Evolutionary conservation across 2,329 filamentous ascomycete species (phyloP).

Genomic region (Penicillium aurantiogriseum): DNA sequence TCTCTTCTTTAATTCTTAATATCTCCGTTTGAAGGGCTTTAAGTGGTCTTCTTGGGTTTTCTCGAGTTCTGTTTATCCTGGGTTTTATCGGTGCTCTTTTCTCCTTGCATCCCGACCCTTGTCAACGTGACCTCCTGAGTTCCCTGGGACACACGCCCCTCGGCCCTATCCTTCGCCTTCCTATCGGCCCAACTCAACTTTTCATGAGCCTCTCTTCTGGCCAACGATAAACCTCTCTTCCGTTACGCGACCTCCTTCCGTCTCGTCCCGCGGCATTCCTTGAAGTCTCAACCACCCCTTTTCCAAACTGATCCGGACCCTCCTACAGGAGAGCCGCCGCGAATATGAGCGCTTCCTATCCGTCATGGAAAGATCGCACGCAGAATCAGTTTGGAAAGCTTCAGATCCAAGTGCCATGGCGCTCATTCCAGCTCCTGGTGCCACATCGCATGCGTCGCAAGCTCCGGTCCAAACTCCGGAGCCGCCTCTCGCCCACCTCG

Average conservation of each 20-base stretch:
- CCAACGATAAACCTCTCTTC: constrained; percentile 10
- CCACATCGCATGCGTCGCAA: constrained; percentile 66
- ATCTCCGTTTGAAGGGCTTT: constrained; percentile 2
- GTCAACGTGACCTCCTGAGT: constrained; percentile 29
- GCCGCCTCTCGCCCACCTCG: constrained; percentile 64
- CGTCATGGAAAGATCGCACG: constrained; percentile 49
- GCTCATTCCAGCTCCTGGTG: constrained; percentile 51
- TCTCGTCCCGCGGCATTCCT: constrained; percentile 22
- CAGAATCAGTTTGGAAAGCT: constrained; percentile 46
- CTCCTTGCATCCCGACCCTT: constrained; percentile 30
- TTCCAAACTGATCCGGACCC: constrained; percentile 17
- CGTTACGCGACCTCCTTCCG: constrained; percentile 19
- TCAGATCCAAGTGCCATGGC: constrained; percentile 50
- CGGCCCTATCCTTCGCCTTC: constrained; percentile 9
- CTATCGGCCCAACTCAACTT: constrained; percentile 11
- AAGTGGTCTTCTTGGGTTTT: constrained; percentile 13
- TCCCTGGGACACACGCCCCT: constrained; percentile 10
- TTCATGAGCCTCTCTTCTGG: constrained; percentile 8
- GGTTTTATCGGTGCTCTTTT: constrained; percentile 24
- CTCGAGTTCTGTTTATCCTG: constrained; percentile 11
- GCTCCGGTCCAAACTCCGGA: constrained; percentile 67
- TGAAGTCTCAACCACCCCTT: constrained; percentile 10
- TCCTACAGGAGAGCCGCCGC: constrained; percentile 24
- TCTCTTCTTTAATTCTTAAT: constrained; percentile 17
- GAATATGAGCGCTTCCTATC: constrained; percentile 38